Evolutionary conservation across 2,329 filamentous ascomycete genomes (phyloP).

Genomic region (Pyrenophora graminea): DNA sequence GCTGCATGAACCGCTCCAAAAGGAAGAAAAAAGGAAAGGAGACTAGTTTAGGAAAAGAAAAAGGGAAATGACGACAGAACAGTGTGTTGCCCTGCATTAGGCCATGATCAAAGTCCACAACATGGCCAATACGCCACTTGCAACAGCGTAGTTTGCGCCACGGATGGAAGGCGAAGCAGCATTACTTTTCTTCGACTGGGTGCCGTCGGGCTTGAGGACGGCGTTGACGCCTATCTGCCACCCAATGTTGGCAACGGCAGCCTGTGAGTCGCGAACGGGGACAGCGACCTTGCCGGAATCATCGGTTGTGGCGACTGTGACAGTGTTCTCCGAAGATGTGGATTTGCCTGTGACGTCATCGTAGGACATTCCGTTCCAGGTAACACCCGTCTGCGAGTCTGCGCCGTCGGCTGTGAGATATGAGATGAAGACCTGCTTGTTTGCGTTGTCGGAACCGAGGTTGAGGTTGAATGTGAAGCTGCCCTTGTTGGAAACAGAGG

Average conservation of each 20-base stretch:
- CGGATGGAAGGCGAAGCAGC: slow-evolving; percentile 18
- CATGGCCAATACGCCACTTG: slow-evolving; percentile 18
- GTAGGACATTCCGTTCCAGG: slow-evolving; percentile 56
- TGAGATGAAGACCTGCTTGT: slow-evolving; percentile 52
- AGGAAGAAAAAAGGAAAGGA: not conserved
- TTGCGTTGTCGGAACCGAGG: slow-evolving; percentile 46
- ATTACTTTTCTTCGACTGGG: slow-evolving; percentile 36
- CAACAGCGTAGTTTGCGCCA: slow-evolving; percentile 17
- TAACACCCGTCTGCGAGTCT: slow-evolving; percentile 49
- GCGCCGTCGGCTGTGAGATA: slow-evolving; percentile 54
- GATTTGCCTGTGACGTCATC: slow-evolving; percentile 49
- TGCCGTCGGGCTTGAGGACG: slow-evolving; percentile 34
- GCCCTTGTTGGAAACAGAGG: slow-evolving; percentile 43
- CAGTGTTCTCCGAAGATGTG: slow-evolving; percentile 39
- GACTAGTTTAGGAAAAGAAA: not conserved
- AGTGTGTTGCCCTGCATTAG: slow-evolving; percentile 3
- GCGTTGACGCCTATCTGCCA: slow-evolving; percentile 42
- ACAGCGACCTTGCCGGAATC: slow-evolving; percentile 31
- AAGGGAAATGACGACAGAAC: not conserved
- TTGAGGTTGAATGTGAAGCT: slow-evolving; percentile 50
- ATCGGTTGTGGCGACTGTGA: slow-evolving; percentile 33
- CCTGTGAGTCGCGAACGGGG: slow-evolving; percentile 51
- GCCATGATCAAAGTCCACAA: slow-evolving; percentile 2
- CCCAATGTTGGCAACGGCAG: slow-evolving; percentile 54
- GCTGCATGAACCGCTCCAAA: not conserved